Evolutionary conservation across 495 filamentous ascomycete genomes (phyloP).

Genomic region (Polyplosphaeria fusca): DNA sequence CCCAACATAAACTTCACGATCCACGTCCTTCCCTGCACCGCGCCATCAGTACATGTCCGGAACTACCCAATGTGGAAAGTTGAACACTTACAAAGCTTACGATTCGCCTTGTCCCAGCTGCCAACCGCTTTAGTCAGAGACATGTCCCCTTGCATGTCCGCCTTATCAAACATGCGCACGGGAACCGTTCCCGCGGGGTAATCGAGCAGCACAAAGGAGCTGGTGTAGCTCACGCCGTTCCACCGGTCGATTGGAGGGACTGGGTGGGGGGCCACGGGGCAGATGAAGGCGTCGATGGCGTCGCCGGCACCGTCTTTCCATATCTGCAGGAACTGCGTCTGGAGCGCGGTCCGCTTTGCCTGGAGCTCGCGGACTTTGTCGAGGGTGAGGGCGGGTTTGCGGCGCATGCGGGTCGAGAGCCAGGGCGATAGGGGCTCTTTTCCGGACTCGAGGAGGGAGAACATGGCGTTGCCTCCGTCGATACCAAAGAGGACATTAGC

Average conservation of each 20-base stretch:
- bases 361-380: constrained; percentile 51
- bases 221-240: constrained; percentile 61
- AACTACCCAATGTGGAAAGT: too few species aligned
- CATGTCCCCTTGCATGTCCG: constrained; percentile 53
- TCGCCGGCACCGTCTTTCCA: constrained; percentile 46
- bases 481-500: constrained; percentile 57
- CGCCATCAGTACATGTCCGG: background rate
- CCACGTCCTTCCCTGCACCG: constrained; percentile 44
- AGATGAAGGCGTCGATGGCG: constrained; percentile 42
- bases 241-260: constrained; percentile 61
- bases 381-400: constrained; percentile 44
- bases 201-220: constrained; percentile 59
- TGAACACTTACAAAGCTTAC: constrained; percentile 57
- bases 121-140: constrained; percentile 41
- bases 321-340: constrained; percentile 54
- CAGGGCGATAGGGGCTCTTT: constrained; percentile 59
- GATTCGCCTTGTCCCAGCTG: constrained; percentile 61
- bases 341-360: constrained; percentile 48
- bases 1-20: constrained; percentile 55
- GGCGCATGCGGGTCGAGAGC: constrained; percentile 50
- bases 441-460: constrained; percentile 53
- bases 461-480: constrained; percentile 53
- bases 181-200: constrained; percentile 60
- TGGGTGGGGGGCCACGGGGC: constrained; percentile 46
- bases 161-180: constrained; percentile 48